Base-by-base conservation (phyloP, 257 asterid genomes). In the Solanum corneliomulleri region DNA sequence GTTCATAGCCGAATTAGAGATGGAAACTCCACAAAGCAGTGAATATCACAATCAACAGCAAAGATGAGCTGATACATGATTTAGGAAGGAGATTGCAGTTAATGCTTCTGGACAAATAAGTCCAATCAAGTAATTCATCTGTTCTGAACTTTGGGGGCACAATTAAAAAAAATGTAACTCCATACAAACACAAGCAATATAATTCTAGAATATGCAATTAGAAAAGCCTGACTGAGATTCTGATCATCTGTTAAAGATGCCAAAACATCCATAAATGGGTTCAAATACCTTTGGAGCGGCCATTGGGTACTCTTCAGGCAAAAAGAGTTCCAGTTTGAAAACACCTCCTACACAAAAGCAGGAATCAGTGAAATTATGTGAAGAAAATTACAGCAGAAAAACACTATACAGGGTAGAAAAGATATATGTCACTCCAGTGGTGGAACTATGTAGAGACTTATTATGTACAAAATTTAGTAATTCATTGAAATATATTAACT, bases 281-380 rank as follows among this genome's bases (percentile, higher is more conserved):
- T 49, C 71, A 77, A 84, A 82, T 93, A 94, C 99, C 98, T 95
- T 97, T 21, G 98, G 98, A 23, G 99, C 99, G 87, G 99, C 99
- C 99, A 97, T 97, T 33, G 99, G 99, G 89, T 97, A 97, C 87
- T 97, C 99, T 91, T 96, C 99, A 5, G 99, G 98, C 90, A 97
- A 90, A 93, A 96, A 97, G 68, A 97, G 91, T 93, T 97, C 98
- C 93, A 97, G 93, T 96, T 97, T 97, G 87, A 97, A 97, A 83
- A 97, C 99, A 83, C 99, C 99, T 66, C 99, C 99, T 97, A 87
- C 60, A 89, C 49, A 82, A 84, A 44, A 87, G 68, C 52, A 42
- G 45, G 56, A 87, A 82, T 44, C 82, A 81, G 85, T 31, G 44
- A 5, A 10, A 80, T 47, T 16, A 80, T 47, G 44, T 0, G 4